Evolutionary conservation across 1,284 basidiomycete genomes (phyloP), one percentile per base, ranked within the genome.

Genomic region (Golubevia sp.): DNA sequence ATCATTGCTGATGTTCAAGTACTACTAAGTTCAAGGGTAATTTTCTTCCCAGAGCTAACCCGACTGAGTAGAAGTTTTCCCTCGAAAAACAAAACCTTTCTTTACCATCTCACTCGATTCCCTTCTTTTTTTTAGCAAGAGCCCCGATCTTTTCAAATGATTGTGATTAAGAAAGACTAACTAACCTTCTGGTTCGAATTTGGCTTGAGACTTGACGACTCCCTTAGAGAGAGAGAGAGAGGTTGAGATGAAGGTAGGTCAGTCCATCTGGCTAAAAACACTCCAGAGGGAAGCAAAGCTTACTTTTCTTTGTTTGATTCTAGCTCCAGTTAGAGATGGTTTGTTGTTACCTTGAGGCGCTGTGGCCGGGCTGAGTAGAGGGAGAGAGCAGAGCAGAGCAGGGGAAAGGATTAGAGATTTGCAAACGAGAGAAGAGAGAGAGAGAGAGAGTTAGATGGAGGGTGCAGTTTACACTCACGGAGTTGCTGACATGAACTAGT

Each of bases 141-240:
- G 18, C 20, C 48, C 48, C 48, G 18, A 18, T 49, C 48, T 49
- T 1, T 49, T 49, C 48, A 18, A 23, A 49, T 49, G 18, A 49
- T 23, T n/a, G n/a, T n/a, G n/a, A n/a, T n/a, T n/a, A n/a, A n/a
- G n/a, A n/a, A n/a, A n/a, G n/a, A n/a, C n/a, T n/a, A 15, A 81
- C 85, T 62, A 68, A 86, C 86, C 77, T 67, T 86, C 86, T 20
- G 87, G 87, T 76, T 88, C 87, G 71, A 86, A 86, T 82, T 88
- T 88, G 67, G 86, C 85, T 34, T 85, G 84, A 7, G 86, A 86
- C 73, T 87, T 86, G 3, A 84, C 85, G 27, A 83, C 84, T 59
- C 84, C 83, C 68, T 79, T 66, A 53, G n/a, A 25, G 3, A n/a
- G 51, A 5, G 5, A n/a, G 26, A 53, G 26, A 24, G 24, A 23